Percentiles rank a stretch among this genome's conserved stretches.
Conservation (phyloP, 306 rosid genomes). For the Alnus glutinosa region DNA sequence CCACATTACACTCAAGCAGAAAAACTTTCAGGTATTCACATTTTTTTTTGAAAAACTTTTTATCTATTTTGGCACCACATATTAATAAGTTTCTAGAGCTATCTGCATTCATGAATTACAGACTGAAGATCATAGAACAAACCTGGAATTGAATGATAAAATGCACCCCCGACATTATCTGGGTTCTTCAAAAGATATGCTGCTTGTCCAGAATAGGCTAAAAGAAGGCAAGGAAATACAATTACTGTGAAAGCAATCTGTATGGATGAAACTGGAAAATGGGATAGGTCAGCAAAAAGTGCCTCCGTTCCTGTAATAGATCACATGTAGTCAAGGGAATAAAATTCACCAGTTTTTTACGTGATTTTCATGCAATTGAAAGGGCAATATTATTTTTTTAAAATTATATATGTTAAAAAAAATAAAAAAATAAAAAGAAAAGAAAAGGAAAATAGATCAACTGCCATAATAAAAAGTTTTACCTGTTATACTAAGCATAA, state of each 20-base stretch:
- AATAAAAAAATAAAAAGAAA: background rate
- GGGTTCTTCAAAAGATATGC: conserved; percentile 75
- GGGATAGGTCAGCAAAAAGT: conserved; percentile 88
- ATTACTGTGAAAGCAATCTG: conserved; percentile 89
- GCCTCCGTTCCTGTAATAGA: conserved; percentile 92
- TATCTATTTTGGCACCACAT: background rate
- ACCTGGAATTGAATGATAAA: conserved; percentile 96
- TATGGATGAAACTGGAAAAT: conserved; percentile 95
- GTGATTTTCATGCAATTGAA: background rate
- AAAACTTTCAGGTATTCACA: background rate
- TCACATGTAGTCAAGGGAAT: conserved; percentile 31
- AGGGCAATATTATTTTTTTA: background rate
- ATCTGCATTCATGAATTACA: background rate
- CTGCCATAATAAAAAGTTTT: conserved; percentile 10
- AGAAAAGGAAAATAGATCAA: background rate
- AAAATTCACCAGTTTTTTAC: conserved; percentile 16
- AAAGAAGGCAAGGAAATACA: conserved; percentile 97
- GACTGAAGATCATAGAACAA: conserved; percentile 22
- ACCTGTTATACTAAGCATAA: conserved; percentile 98
- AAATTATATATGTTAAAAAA: too few relatives aligned
- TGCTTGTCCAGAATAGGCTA: conserved; percentile 97
- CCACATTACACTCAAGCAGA: background rate
- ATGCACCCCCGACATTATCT: conserved; percentile 51
- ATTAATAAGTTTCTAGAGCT: background rate
- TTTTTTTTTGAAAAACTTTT: background rate